These are phyloP conservation scores for Aspergillus leporis DNA, from an alignment of 495 filamentous ascomycete species.

Conservation along the genomic window DNA sequence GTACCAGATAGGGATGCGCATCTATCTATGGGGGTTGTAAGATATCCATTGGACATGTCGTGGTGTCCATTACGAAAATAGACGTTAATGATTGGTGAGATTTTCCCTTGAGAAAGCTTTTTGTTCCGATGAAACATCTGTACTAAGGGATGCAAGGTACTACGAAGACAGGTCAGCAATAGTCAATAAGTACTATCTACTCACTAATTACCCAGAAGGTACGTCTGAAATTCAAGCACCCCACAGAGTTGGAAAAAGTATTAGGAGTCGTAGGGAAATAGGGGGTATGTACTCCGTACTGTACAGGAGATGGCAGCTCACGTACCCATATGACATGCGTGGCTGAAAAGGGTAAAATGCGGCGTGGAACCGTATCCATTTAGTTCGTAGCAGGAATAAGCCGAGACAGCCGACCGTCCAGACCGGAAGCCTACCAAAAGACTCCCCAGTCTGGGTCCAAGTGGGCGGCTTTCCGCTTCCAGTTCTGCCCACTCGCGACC, in stretches of 20 bases:
- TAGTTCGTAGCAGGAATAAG: slow-evolving; percentile 7
- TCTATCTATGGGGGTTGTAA: neutral
- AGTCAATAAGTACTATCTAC: neutral
- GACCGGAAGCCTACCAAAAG: slow-evolving; percentile 8
- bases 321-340: neutral
- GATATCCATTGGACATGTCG: neutral
- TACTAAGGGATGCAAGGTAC: neutral
- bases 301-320: neutral
- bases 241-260: neutral
- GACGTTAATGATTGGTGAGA: neutral
- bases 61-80: neutral
- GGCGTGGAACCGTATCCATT: slow-evolving; percentile 1
- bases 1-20: neutral
- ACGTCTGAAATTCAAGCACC: neutral
- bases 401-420: slow-evolving; percentile 19
- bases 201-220: neutral
- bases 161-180: neutral
- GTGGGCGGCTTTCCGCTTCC: slow-evolving; percentile 21
- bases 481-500: slow-evolving; percentile 10
- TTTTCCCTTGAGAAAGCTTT: neutral
- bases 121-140: neutral
- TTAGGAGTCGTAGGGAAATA: neutral
- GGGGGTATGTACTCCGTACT: neutral
- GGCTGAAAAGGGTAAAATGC: slow-evolving; percentile 3
- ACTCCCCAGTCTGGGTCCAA: slow-evolving; percentile 1